phyloP scores from a whole-genome alignment of 805 yeast species.

The Nematodospora valgi region DNA sequence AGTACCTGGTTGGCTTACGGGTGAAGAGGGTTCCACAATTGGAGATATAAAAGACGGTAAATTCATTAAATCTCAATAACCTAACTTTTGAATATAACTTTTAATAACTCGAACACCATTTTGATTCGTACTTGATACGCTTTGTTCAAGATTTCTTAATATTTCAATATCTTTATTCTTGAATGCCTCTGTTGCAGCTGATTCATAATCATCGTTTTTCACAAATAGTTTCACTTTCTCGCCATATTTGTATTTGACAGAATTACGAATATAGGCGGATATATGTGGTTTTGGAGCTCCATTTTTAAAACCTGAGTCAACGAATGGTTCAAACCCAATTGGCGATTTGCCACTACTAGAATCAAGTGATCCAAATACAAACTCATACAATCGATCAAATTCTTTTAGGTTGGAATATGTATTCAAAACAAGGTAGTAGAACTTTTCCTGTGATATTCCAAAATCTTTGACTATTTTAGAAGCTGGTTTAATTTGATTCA shows the following conservation, averaged over 20 bases:
- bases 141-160: constrained; percentile 11
- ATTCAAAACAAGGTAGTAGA: constrained; percentile 33
- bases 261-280: constrained; percentile 53
- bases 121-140: too few species aligned
- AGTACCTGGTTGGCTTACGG: constrained; percentile 76
- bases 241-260: constrained; percentile 41
- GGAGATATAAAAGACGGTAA: constrained; percentile 34
- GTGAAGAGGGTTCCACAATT: constrained; percentile 58
- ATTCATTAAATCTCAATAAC: constrained; percentile 17
- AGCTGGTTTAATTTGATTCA: constrained; percentile 38
- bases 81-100: constrained; percentile 24
- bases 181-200: constrained; percentile 50
- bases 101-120: too few species aligned
- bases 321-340: constrained; percentile 69
- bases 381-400: constrained; percentile 33
- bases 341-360: constrained; percentile 50
- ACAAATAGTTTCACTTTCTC: constrained; percentile 50
- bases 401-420: constrained; percentile 24
- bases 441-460: constrained; percentile 25
- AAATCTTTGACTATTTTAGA: constrained; percentile 29
- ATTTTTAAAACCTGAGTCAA: constrained; percentile 43
- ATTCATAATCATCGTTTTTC: constrained; percentile 47
- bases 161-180: constrained; percentile 38
- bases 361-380: constrained; percentile 18
- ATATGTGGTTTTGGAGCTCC: constrained; percentile 60